These are phyloP conservation scores for Solidago caesia DNA, from an alignment of 129 eudicot species.

Conservation along the genomic window DNA sequence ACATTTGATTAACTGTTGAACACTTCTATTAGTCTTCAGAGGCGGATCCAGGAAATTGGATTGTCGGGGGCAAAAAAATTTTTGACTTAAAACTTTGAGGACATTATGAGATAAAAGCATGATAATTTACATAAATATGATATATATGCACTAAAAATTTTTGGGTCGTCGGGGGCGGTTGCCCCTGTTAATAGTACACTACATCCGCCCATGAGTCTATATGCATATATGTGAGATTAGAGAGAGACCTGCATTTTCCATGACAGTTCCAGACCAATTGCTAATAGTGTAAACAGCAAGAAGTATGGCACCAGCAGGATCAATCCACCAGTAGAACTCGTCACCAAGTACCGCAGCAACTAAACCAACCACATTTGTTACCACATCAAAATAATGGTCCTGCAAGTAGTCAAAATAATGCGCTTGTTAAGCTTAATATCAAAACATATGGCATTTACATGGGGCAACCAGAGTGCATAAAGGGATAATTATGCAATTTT, in stretches of 20 bases:
- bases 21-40: too few species aligned
- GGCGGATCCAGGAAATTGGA: too few species aligned
- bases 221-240: conserved; percentile 11
- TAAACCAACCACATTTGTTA: conserved; percentile 68
- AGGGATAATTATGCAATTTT: background rate
- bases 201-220: too few species aligned
- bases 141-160: too few species aligned
- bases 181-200: too few species aligned
- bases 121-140: too few species aligned
- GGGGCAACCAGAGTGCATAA: background rate
- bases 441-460: conserved; percentile 7
- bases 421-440: conserved; percentile 1
- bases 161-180: too few species aligned
- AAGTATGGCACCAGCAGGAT: conserved; percentile 68
- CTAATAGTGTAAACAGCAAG: conserved; percentile 66
- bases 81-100: too few species aligned
- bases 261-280: conserved; percentile 75
- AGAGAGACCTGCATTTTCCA: conserved; percentile 65
- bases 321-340: conserved; percentile 73
- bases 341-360: conserved; percentile 77
- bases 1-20: conserved; percentile 1
- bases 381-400: conserved; percentile 83
- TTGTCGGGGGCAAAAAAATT: too few species aligned
- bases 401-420: conserved; percentile 10
- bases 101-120: too few species aligned